phyloP scores from a whole-genome alignment of 441 rosid genomes.

The Syzygium malaccense region DNA sequence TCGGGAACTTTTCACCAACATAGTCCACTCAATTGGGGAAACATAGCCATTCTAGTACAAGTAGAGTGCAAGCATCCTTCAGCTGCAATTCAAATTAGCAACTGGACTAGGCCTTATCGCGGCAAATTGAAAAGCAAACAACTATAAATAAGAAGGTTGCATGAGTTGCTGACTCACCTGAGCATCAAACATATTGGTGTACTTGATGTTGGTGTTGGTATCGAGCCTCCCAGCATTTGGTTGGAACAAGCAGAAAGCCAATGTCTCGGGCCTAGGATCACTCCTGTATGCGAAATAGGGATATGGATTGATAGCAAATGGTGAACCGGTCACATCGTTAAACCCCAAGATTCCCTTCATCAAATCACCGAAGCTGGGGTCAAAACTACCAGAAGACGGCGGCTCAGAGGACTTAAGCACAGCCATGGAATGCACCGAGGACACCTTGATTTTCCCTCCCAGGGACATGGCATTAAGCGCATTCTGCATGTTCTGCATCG shows the following conservation, averaged over 20 bases:
- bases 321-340: slow-evolving; percentile 63
- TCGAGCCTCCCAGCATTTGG: slow-evolving; percentile 68
- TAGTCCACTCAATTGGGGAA: neutral
- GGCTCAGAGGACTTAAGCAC: slow-evolving; percentile 66
- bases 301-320: slow-evolving; percentile 76
- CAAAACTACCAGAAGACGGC: slow-evolving; percentile 60
- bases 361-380: slow-evolving; percentile 38
- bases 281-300: slow-evolving; percentile 74
- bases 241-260: slow-evolving; percentile 78
- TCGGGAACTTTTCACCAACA: neutral
- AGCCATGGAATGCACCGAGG: slow-evolving; percentile 79
- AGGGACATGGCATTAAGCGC: slow-evolving; percentile 53
- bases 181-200: slow-evolving; percentile 97
- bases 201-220: slow-evolving; percentile 58
- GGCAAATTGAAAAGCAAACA: neutral
- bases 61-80: neutral
- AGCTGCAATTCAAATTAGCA: neutral
- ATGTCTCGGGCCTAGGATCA: slow-evolving; percentile 77
- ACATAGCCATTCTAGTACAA: neutral
- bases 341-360: slow-evolving; percentile 63
- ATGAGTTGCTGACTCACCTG: slow-evolving; percentile 30
- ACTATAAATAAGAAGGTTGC: neutral
- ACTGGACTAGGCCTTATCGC: neutral
- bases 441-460: slow-evolving; percentile 68
- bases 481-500: slow-evolving; percentile 66